A percentile compares a stretch with the other conserved stretches of the same genome.
Conservation (phyloP, 148 eudicot species). For the Heliosperma pusillum region DNA sequence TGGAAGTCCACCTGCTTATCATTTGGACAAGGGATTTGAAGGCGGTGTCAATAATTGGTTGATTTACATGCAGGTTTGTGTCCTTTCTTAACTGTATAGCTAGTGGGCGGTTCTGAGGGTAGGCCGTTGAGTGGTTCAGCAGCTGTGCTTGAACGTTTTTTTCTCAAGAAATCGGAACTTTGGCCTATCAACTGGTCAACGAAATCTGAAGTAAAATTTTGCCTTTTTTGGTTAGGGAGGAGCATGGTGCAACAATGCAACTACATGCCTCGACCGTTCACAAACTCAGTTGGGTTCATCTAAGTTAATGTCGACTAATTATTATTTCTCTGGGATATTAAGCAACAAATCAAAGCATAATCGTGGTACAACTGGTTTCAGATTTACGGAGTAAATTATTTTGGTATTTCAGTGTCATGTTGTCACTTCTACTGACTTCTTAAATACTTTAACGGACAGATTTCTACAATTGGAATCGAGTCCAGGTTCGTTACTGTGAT, state of each 20-base stretch:
- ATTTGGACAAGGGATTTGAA: slow-evolving; percentile 65
- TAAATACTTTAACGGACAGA: slow-evolving; percentile 20
- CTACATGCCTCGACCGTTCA: slow-evolving; percentile 30
- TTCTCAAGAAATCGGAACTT: neutral
- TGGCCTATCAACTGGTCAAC: too few species aligned
- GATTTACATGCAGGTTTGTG: slow-evolving; percentile 56
- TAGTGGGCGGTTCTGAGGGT: too few species aligned
- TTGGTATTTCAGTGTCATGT: neutral
- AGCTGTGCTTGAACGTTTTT: too few species aligned
- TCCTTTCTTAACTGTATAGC: too few species aligned
- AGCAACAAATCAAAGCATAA: slow-evolving; percentile 30
- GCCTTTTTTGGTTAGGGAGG: slow-evolving; percentile 36
- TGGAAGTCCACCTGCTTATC: slow-evolving; percentile 92
- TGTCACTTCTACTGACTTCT: neutral
- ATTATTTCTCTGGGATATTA: slow-evolving; percentile 43
- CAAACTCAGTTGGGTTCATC: slow-evolving; percentile 41
- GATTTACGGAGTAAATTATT: too few species aligned
- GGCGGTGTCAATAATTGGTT: slow-evolving; percentile 74
- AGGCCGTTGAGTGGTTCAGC: too few species aligned
- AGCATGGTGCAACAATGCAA: slow-evolving; percentile 40
- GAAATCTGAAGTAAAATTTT: too few species aligned
- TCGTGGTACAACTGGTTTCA: slow-evolving; percentile 28
- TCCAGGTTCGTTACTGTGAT: slow-evolving; percentile 51
- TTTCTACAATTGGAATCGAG: slow-evolving; percentile 57
- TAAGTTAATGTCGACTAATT: slow-evolving; percentile 27